These are phyloP conservation scores for Rhododendron henanense DNA, from an alignment of 148 eudicot genomes.

Conservation along the genomic window DNA sequence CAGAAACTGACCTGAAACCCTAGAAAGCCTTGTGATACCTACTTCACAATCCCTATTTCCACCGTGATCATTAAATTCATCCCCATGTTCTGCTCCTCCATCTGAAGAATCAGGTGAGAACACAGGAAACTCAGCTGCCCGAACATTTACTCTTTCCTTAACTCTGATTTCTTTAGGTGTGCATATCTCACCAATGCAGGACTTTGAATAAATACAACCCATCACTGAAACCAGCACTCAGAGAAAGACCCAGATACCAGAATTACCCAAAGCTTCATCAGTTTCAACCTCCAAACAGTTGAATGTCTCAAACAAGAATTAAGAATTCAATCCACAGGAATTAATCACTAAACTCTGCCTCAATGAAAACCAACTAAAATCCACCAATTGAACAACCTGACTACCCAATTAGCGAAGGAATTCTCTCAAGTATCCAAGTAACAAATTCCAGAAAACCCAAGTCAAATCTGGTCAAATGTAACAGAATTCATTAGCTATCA, in stretches of 20 bases:
- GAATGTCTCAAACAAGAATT: background rate
- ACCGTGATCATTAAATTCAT: constrained; percentile 47
- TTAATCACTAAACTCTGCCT: background rate
- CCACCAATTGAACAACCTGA: background rate
- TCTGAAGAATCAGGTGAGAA: constrained; percentile 62
- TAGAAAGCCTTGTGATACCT: constrained; percentile 73
- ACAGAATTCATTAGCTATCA: constrained; percentile 11
- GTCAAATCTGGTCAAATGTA: constrained; percentile 12
- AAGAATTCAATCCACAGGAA: background rate
- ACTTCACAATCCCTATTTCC: constrained; percentile 66
- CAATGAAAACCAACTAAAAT: background rate
- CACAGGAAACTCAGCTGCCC: constrained; percentile 44
- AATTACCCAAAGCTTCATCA: constrained; percentile 37
- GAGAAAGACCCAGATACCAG: constrained; percentile 29
- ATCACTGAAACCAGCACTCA: constrained; percentile 42
- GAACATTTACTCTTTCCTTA: constrained; percentile 47
- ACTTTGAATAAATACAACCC: constrained; percentile 95
- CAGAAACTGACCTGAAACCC: constrained; percentile 89
- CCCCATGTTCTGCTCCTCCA: constrained; percentile 46
- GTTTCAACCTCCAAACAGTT: constrained; percentile 18
- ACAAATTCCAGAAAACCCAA: background rate
- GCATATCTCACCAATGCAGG: constrained; percentile 85
- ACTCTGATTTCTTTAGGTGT: constrained; percentile 51
- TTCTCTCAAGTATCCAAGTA: background rate
- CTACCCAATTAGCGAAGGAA: background rate